Conservation (phyloP, 805 yeast species). For the Starmerella sp. region DNA sequence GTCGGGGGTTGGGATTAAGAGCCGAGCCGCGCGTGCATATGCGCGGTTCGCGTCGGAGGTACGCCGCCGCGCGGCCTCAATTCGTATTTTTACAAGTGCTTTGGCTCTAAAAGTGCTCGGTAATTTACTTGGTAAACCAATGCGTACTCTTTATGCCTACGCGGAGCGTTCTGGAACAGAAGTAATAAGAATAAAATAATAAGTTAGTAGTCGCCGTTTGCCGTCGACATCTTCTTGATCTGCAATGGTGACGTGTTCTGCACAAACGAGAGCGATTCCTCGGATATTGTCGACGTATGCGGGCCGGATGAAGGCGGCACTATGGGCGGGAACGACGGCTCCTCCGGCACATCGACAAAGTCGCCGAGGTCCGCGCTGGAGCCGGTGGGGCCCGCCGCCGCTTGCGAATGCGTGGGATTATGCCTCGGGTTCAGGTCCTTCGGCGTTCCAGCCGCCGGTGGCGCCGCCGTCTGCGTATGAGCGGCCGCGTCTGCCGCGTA, state of each 20-base stretch:
- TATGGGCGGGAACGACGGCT: not conserved
- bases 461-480: not conserved
- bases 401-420: not conserved
- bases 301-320: not conserved
- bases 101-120: no score
- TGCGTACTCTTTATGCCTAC: no score
- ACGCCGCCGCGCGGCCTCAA: no score
- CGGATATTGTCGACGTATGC: not conserved
- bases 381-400: not conserved
- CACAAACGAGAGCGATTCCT: conserved; percentile 3
- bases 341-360: not conserved
- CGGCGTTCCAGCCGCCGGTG: not conserved
- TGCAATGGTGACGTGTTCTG: conserved; percentile 2
- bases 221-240: not conserved
- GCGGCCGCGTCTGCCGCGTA: not conserved
- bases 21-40: no score
- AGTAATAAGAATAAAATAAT: not conserved
- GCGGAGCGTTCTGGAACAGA: not conserved
- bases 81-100: no score
- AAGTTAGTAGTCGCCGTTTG: not conserved
- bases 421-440: not conserved
- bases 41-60: no score
- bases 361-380: not conserved
- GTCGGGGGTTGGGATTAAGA: no score
- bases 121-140: no score